Conservation (phyloP, 495 filamentous ascomycete genomes). For the Penicillium verhagenii region DNA sequence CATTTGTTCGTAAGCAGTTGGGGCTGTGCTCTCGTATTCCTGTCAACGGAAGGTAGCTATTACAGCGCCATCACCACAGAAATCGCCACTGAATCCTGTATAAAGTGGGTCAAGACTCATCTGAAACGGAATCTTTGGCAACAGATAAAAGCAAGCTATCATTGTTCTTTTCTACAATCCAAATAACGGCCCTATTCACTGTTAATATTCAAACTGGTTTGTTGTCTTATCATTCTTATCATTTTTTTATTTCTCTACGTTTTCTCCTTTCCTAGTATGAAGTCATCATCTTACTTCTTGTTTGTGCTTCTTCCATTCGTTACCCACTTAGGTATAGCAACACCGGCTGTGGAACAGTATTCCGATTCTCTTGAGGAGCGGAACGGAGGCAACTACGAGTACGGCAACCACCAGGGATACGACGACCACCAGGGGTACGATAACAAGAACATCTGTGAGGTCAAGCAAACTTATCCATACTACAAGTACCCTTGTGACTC, state of each 20-base stretch:
- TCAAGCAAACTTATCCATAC: slow-evolving; percentile 10
- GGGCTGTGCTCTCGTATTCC: not conserved
- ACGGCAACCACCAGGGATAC: not conserved
- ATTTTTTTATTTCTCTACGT: slow-evolving; percentile 9
- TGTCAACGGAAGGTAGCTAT: too few species aligned
- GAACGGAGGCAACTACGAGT: not conserved
- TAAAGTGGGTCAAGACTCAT: not conserved
- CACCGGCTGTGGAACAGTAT: slow-evolving; percentile 4
- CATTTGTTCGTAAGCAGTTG: not conserved
- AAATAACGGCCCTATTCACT: not conserved
- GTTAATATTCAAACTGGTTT: too few species aligned
- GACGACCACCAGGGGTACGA: not conserved
- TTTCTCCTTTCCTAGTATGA: slow-evolving; percentile 2
- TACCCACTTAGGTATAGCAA: not conserved
- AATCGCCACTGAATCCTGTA: not conserved
- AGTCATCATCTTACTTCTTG: slow-evolving; percentile 5
- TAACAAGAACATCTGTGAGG: slow-evolving; percentile 8
- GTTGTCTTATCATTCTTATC: slow-evolving; percentile 1
- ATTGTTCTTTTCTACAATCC: not conserved
- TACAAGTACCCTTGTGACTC: slow-evolving; percentile 12
- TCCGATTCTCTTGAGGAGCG: slow-evolving; percentile 5
- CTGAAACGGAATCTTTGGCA: not conserved
- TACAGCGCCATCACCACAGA: not conserved
- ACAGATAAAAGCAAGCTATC: not conserved
- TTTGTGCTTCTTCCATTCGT: slow-evolving; percentile 4